phyloP scores from a whole-genome alignment of 1,284 basidiomycete genomes.

The Sparassis latifolia region DNA sequence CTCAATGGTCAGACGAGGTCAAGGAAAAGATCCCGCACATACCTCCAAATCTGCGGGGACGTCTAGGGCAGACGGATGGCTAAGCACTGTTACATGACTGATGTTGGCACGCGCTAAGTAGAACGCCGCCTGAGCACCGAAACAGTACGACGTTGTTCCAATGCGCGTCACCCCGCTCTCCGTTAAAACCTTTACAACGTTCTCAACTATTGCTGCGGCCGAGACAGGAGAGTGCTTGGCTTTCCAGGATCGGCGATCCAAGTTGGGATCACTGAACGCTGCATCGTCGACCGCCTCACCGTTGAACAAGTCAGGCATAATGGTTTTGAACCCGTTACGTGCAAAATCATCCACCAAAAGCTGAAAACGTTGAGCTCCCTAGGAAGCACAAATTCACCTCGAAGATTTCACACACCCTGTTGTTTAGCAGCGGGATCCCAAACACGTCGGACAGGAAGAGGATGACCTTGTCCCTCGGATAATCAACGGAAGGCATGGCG shows the following conservation, averaged over 20 bases:
- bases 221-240: slow-evolving; percentile 35
- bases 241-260: slow-evolving; percentile 46
- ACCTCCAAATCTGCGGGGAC: slow-evolving; percentile 60
- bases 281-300: slow-evolving; percentile 47
- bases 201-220: slow-evolving; percentile 50
- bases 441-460: slow-evolving; percentile 60
- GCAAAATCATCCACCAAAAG: slow-evolving; percentile 71
- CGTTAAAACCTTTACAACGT: slow-evolving; percentile 51
- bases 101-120: slow-evolving; percentile 60
- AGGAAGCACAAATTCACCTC: slow-evolving; percentile 5
- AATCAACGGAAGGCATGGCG: slow-evolving; percentile 40
- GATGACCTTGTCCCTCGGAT: slow-evolving; percentile 51
- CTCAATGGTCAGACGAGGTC: not conserved
- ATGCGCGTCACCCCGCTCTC: slow-evolving; percentile 50
- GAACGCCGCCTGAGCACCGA: slow-evolving; percentile 52
- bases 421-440: slow-evolving; percentile 54
- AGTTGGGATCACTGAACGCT: slow-evolving; percentile 25
- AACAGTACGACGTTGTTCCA: slow-evolving; percentile 66
- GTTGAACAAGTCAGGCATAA: slow-evolving; percentile 53
- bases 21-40: slow-evolving; percentile 21
- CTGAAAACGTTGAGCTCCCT: slow-evolving; percentile 24
- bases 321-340: slow-evolving; percentile 60
- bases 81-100: slow-evolving; percentile 46
- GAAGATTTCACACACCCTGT: slow-evolving; percentile 28
- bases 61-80: slow-evolving; percentile 67